Evolutionary conservation across 306 rosid species (phyloP), one percentile per base, ranked within the genome.

Genomic region (Cucumis melo): DNA sequence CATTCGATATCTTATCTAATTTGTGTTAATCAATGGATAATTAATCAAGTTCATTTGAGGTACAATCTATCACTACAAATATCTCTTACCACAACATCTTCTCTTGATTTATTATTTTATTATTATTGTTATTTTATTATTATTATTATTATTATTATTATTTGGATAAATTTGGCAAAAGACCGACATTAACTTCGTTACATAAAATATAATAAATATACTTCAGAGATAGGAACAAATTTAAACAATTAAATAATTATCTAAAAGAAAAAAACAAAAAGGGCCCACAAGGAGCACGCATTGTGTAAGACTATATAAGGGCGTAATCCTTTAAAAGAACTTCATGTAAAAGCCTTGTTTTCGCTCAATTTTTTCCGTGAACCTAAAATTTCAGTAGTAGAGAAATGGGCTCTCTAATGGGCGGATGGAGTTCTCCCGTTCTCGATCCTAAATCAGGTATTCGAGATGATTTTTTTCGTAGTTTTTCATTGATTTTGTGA

Each of bases 361-460:
- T 65, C 46, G 24, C 48, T 64, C 21, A 32, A 32, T 32, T 13
- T 64, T 63, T 34, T 65, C 21, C 16, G 20, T 2, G 8, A 34
- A 56, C 23, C 34, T 20, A 19, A 2, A 29, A 7, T 10, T 75
- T 59, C 12, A 23, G n/a, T 57, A n/a, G 2, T 20, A 41, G 78
- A 24, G 53, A 74, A 46, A 89, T 93, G 98, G 97, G 98, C 81
- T 93, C 98, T 77, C 90, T 91, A 46, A 87, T 91, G 96, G 84
- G 87, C 44, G 98, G 97, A 72, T 89, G 98, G 98, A 66, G 34
- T 73, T 84, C 95, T 8, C 80, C 78, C 16, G 75, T 68, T 5
- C 70, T 70, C 10, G 81, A 83, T 78, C 82, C 88, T 14, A 85
- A 88, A 54, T 78, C 92, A 85, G 96, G 97, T 91, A 81, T 16